Conservation (phyloP, 75 land plant genomes). For the Cupressus sempervirens region DNA sequence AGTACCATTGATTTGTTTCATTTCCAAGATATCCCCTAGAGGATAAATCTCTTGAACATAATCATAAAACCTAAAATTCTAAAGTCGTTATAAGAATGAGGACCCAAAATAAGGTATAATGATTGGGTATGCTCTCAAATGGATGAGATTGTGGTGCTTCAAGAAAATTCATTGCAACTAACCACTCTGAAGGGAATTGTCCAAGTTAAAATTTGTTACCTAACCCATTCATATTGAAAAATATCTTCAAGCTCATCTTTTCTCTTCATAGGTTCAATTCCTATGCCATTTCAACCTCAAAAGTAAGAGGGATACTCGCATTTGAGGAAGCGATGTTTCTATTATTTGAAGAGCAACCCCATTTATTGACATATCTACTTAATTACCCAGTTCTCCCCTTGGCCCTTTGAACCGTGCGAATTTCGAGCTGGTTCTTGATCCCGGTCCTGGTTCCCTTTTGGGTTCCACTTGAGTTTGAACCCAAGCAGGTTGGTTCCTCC, state of each 20-base stretch:
- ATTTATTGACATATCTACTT: too few relatives aligned
- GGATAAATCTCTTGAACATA: background rate
- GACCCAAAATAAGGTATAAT: background rate
- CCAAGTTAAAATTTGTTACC: background rate
- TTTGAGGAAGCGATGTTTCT: background rate
- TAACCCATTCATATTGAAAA: background rate
- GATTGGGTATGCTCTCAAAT: background rate
- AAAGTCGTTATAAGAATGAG: background rate
- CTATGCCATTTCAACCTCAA: background rate
- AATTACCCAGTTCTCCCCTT: too few relatives aligned
- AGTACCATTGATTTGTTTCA: background rate
- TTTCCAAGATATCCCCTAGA: background rate
- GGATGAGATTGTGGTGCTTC: background rate
- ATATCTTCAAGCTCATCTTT: background rate
- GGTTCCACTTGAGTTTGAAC: too few relatives aligned
- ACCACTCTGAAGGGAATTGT: background rate
- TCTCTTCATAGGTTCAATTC: background rate
- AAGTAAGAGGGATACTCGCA: background rate
- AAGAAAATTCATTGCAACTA: background rate
- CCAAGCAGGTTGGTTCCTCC: too few relatives aligned
- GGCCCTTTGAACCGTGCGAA: too few relatives aligned
- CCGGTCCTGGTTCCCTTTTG: too few relatives aligned
- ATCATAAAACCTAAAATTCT: background rate
- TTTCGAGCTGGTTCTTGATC: too few relatives aligned
- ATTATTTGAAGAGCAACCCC: background rate